Evolutionary conservation across 768 basidiomycete genomes (phyloP).

Genomic region (Xerocomellus dryophilus): DNA sequence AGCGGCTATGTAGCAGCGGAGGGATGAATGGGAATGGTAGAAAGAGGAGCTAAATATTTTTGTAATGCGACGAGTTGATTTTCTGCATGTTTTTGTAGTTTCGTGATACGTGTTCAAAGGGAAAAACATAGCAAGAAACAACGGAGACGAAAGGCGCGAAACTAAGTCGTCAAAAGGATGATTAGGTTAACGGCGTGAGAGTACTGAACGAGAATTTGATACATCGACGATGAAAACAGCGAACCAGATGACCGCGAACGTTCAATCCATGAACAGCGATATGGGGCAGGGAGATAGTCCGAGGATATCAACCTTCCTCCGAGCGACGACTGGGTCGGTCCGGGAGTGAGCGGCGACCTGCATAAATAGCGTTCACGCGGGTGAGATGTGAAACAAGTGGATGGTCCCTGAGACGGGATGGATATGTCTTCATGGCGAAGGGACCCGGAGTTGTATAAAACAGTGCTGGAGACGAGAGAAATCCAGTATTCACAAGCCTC

Average conservation of each 20-base stretch:
- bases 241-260: conserved; percentile 26
- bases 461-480: conserved; percentile 23
- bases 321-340: conserved; percentile 25
- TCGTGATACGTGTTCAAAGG: conserved; percentile 29
- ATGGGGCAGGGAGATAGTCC: conserved; percentile 30
- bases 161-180: conserved; percentile 36
- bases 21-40: conserved; percentile 31
- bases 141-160: conserved; percentile 32
- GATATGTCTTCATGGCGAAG: conserved; percentile 53
- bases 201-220: conserved; percentile 32
- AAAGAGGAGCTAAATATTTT: conserved; percentile 46
- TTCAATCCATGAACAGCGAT: conserved; percentile 39
- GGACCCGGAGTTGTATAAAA: conserved; percentile 26
- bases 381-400: conserved; percentile 30
- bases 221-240: conserved; percentile 30
- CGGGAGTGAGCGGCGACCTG: conserved; percentile 17
- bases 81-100: conserved; percentile 39
- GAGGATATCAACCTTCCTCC: conserved; percentile 31
- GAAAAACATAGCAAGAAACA: conserved; percentile 40
- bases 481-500: conserved; percentile 37
- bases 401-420: conserved; percentile 56
- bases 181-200: conserved; percentile 36
- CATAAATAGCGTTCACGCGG: conserved; percentile 34
- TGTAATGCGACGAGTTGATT: conserved; percentile 37
- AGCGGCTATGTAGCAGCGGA: conserved; percentile 15